A percentile compares a stretch with the other conserved stretches of the same genome.
These are phyloP conservation scores for Solanum pimpinellifolium DNA, from an alignment of 257 asterid genomes.

Conservation along the genomic window DNA sequence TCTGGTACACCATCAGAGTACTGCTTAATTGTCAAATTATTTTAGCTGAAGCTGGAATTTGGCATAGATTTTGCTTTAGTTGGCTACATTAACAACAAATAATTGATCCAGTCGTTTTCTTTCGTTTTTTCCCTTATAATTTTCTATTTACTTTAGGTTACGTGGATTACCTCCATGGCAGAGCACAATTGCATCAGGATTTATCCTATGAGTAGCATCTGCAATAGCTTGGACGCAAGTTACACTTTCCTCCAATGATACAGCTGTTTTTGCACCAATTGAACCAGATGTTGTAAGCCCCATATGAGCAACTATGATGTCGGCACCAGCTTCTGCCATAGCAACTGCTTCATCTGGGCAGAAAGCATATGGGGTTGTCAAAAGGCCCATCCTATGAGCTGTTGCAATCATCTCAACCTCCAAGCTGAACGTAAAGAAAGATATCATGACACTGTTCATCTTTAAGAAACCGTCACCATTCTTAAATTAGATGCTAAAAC, in stretches of 20 bases:
- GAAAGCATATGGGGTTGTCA: slow-evolving; percentile 96
- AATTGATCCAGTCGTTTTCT: not conserved
- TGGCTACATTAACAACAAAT: not conserved
- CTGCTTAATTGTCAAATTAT: not conserved
- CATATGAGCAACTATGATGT: slow-evolving; percentile 94
- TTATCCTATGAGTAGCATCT: slow-evolving; percentile 73
- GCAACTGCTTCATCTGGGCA: slow-evolving; percentile 71
- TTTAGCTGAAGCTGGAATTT: not conserved
- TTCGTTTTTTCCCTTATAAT: not conserved
- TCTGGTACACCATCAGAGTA: not conserved
- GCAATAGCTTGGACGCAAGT: slow-evolving; percentile 85
- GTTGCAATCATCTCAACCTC: slow-evolving; percentile 94
- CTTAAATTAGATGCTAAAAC: not conserved
- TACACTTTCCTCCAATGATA: slow-evolving; percentile 76
- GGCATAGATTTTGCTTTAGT: not conserved
- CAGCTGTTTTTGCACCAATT: slow-evolving; percentile 85
- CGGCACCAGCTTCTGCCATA: slow-evolving; percentile 97
- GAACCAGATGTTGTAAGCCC: slow-evolving; percentile 96
- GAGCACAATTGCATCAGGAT: slow-evolving; percentile 58
- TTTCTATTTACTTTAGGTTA: not conserved
- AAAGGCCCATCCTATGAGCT: slow-evolving; percentile 87
- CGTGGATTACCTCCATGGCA: slow-evolving; percentile 83
- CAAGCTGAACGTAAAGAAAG: slow-evolving; percentile 33
- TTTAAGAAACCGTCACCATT: not conserved
- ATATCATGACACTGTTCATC: not conserved